Base-by-base conservation (phyloP, 108 stramenopile genomes). In the Seminavis robusta region DNA sequence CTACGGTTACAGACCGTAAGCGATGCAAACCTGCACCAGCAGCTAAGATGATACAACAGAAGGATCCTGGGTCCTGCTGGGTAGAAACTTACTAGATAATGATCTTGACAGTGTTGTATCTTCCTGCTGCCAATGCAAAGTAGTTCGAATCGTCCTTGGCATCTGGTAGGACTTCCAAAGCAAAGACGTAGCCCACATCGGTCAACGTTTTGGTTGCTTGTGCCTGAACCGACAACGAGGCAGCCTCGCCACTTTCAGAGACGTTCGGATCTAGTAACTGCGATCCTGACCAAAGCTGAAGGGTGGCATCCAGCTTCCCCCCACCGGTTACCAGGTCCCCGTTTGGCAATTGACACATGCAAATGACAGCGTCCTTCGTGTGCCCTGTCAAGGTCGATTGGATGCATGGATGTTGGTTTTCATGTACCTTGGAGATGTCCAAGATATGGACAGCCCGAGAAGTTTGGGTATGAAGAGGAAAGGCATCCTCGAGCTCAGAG, bases 51-150 rank as follows among this genome's bases (percentile, higher is more conserved):
- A n/a, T n/a, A n/a, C n/a, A n/a, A n/a, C n/a, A n/a, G n/a, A n/a
- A n/a, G n/a, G n/a, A n/a, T n/a, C n/a, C n/a, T n/a, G n/a, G n/a
- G n/a, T n/a, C n/a, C n/a, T n/a, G n/a, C n/a, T n/a, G n/a, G n/a
- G n/a, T n/a, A n/a, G n/a, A n/a, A n/a, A n/a, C n/a, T n/a, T n/a
- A n/a, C n/a, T 67, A 67, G 33, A 79, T 59, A 25, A 78, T 47
- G 32, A 80, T 69, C 37, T 71, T 74, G 17, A 80, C 62, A 13
- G 56, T 66, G 33, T 80, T 80, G 62, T 80, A 80, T 38, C 74
- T 70, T 4, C 67, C 79, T 13, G 56, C 74, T 13, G 79, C 79
- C 50, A 80, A 43, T 3, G 78, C 78, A 42, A 45, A 80, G 13
- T 36, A 31, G 26, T 49, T 31, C n/a, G 56, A 40, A 3, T 47